A percentile compares a stretch with the other conserved stretches of the same genome.
These are phyloP conservation scores for Acanthamoeba lugdunensis DNA, from an alignment of 208 protist species.

Conservation along the genomic window DNA sequence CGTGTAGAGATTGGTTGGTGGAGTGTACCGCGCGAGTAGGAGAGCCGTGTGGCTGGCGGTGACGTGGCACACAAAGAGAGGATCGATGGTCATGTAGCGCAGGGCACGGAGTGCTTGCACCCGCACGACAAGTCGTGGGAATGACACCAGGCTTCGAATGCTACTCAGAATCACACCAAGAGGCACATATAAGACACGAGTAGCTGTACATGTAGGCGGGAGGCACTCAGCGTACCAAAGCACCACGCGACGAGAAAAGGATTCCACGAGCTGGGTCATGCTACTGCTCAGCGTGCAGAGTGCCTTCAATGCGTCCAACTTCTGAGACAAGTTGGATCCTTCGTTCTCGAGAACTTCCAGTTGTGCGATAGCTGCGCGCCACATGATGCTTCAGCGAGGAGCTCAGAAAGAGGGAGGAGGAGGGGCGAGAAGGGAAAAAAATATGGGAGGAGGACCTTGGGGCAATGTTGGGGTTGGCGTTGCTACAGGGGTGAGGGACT, in stretches of 20 bases:
- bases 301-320: background rate
- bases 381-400: background rate
- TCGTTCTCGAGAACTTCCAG: constrained; percentile 5
- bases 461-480: too few species aligned
- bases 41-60: background rate
- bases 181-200: background rate
- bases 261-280: background rate
- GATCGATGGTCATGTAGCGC: background rate
- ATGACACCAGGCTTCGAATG: background rate
- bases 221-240: background rate
- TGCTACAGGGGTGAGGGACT: too few species aligned
- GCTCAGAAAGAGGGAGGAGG: background rate
- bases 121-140: background rate
- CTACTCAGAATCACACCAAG: background rate
- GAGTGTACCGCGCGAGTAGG: background rate
- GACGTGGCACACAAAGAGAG: background rate
- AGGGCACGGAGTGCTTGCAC: background rate
- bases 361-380: background rate
- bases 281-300: background rate
- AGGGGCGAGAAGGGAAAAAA: too few species aligned
- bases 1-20: background rate
- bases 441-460: too few species aligned
- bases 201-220: background rate
- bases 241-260: background rate
- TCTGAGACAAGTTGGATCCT: background rate